Evolutionary conservation across 192 early-diverging fungal species (phyloP), one percentile per base, ranked within the genome.

Genomic region (Backusella parvicylindrica): DNA sequence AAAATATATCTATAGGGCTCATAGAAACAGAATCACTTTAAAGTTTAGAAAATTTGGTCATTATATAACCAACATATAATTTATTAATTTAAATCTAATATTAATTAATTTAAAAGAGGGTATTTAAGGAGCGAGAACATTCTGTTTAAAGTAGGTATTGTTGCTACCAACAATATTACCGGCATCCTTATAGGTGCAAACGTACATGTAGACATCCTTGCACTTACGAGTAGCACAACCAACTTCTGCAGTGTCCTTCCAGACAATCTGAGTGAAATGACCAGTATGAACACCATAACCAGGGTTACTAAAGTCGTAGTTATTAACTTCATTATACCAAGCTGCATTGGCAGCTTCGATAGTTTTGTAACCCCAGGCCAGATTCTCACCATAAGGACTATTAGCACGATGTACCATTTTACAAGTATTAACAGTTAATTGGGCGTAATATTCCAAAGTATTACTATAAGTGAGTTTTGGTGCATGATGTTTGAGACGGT

Each of bases 221-320:
- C 84, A 82, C 1, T 0, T 35, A 5, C 15, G 65, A 15, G 67
- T 37, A 63, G 74, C 84, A 35, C 84, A 83, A 11, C 84, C 84
- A 28, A 85, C 18, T 31, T 74, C 15, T 6, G 71, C 75, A 3
- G 77, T 81, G 1, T 23, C 37, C 40, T 78, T 75, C 77, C 82
- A 85, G 9, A 83, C 81, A 1, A 83, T 69, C 33, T 84, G 84
- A 37, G 85, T 87, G 68, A 85, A 87, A 30, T 87, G 85, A 26
- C 85, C 84, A 11, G 85, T 87, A 8, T 30, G 3, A 1, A 7
- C 9, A 13, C 50, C 30, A 71, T 79, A 82, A 9, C 84, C 80
- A 35, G 84, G 84, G 0, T 72, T 73, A 16, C 53, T 74, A 76
- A 81, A 87, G 47, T 84, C 70, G 68, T 87, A 87, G 11, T 67